These are phyloP conservation scores for Phellinidium pouzarii DNA, from an alignment of 1,284 basidiomycete genomes.

Conservation along the genomic window DNA sequence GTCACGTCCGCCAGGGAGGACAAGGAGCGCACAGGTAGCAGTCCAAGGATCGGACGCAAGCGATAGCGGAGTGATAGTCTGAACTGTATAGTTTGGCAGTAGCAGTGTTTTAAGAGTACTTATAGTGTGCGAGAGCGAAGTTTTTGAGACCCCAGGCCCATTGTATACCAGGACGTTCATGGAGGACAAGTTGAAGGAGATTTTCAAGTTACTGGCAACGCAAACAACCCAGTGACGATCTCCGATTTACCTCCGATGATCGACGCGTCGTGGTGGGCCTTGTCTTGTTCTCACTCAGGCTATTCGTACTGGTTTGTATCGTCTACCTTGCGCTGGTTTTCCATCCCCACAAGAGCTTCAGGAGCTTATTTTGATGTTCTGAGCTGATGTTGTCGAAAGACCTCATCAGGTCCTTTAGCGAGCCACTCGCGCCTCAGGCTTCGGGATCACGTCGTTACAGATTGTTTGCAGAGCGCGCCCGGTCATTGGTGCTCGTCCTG, in stretches of 20 bases:
- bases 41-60: constrained; percentile 73
- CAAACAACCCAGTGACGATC: neutral
- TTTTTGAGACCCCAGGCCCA: constrained; percentile 58
- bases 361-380: neutral
- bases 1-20: constrained; percentile 60
- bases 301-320: no score
- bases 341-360: no score
- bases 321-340: no score
- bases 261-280: no score
- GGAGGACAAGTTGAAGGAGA: neutral
- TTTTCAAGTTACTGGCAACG: neutral
- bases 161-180: constrained; percentile 83
- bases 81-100: constrained; percentile 71
- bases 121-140: constrained; percentile 52
- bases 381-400: neutral
- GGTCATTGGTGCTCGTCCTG: neutral
- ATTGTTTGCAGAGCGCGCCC: neutral
- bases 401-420: neutral
- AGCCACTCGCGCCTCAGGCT: neutral
- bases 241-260: neutral
- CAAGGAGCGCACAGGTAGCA: constrained; percentile 65
- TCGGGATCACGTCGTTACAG: neutral
- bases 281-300: no score
- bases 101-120: constrained; percentile 54
- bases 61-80: constrained; percentile 50